phyloP scores from a whole-genome alignment of 1,139 yeast species.

The Casaregolazyma lundiana region DNA sequence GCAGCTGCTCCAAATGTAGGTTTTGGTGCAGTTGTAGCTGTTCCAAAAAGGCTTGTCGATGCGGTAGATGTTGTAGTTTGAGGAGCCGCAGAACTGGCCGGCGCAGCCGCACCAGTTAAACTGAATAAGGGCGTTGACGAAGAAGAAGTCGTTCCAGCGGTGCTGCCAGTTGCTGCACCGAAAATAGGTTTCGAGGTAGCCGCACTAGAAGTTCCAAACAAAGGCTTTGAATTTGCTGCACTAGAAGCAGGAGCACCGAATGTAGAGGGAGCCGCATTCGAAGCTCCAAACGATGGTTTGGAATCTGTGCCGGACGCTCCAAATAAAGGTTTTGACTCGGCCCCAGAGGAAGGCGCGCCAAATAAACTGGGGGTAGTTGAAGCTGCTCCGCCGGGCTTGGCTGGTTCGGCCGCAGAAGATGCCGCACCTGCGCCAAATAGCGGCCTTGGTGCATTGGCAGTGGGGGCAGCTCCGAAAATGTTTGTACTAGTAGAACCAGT shows the following conservation, averaged over 20 bases:
- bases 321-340: neutral
- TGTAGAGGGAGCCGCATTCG: neutral
- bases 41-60: constrained; percentile 4
- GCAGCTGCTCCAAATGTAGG: constrained; percentile 2
- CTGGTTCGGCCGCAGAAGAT: neutral
- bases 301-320: no score
- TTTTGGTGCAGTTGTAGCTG: constrained; percentile 1
- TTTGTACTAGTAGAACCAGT: neutral
- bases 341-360: constrained; percentile 6
- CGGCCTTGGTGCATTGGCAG: constrained; percentile 1
- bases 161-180: constrained; percentile 16
- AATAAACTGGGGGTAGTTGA: constrained; percentile 8
- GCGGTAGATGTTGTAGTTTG: constrained; percentile 14
- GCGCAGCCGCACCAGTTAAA: constrained; percentile 15
- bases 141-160: constrained; percentile 11
- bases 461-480: neutral
- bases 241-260: constrained; percentile 5
- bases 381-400: constrained; percentile 8
- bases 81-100: constrained; percentile 20
- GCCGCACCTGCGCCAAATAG: constrained; percentile 6
- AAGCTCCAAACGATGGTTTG: neutral
- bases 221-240: neutral
- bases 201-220: constrained; percentile 10
- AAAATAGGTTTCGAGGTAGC: constrained; percentile 13
- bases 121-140: constrained; percentile 5